Conservation (phyloP, 345 rosid species). For the Eucalyptus grandis region DNA sequence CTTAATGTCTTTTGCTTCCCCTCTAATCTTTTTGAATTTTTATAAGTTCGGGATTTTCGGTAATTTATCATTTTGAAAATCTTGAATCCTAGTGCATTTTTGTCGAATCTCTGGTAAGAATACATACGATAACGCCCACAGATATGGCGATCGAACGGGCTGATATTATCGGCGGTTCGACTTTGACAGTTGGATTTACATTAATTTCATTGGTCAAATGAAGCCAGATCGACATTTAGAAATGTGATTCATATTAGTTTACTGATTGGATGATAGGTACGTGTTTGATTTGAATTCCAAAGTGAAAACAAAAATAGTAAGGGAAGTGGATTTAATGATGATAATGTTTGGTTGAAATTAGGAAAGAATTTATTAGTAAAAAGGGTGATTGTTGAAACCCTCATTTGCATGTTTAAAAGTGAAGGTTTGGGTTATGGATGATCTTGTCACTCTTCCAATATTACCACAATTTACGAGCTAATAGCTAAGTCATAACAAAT, state of each 20-base stretch:
- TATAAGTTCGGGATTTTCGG: neutral
- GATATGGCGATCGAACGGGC: rapidly evolving
- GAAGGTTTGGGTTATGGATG: neutral
- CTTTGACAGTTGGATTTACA: rapidly evolving
- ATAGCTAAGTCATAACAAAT: neutral
- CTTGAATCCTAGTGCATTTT: neutral
- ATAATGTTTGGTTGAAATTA: rapidly evolving
- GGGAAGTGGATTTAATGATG: rapidly evolving
- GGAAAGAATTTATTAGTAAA: neutral
- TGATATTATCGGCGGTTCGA: rapidly evolving
- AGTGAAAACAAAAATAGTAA: neutral
- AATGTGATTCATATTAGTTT: neutral
- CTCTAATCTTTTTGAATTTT: neutral
- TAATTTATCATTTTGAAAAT: neutral
- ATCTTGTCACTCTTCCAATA: neutral
- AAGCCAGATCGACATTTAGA: rapidly evolving
- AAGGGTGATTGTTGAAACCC: neutral
- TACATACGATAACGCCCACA: neutral
- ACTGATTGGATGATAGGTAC: rapidly evolving
- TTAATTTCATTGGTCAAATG: neutral
- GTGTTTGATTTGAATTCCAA: neutral
- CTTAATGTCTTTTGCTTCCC: neutral
- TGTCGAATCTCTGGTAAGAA: rapidly evolving
- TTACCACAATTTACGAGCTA: neutral
- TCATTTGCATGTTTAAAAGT: neutral